phyloP scores from a whole-genome alignment of 2,329 filamentous ascomycete species.

The Daldinia sp. region DNA sequence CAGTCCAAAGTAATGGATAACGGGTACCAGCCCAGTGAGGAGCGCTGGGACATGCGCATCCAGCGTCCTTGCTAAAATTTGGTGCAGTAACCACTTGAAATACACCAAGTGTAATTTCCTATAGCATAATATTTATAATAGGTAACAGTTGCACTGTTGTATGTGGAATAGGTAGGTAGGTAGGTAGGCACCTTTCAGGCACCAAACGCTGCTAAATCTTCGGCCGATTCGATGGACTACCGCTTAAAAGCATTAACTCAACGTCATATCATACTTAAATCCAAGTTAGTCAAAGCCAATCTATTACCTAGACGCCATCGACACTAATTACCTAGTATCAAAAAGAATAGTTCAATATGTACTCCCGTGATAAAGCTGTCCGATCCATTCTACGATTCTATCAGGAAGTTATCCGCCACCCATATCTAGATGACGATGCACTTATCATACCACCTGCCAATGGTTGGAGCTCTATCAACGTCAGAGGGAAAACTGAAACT shows the following conservation, averaged over 20 bases:
- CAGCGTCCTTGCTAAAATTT: too few species aligned
- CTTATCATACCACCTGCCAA: conserved; percentile 9
- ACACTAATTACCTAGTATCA: neutral
- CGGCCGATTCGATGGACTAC: too few species aligned
- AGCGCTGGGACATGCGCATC: too few species aligned
- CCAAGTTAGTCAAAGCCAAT: neutral
- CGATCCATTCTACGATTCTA: conserved; percentile 12
- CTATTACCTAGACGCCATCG: neutral
- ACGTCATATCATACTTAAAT: neutral
- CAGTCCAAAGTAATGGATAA: too few species aligned
- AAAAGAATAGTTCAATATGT: conserved; percentile 6
- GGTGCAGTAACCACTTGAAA: too few species aligned
- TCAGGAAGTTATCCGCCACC: conserved; percentile 20
- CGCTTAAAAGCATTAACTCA: neutral
- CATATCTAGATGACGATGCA: conserved; percentile 15
- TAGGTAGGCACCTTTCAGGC: too few species aligned
- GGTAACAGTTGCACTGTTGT: too few species aligned
- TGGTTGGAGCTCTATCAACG: conserved; percentile 10
- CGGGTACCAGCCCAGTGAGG: too few species aligned
- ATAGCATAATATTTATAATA: too few species aligned
- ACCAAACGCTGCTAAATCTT: too few species aligned
- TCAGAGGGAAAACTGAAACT: conserved; percentile 17
- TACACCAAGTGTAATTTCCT: too few species aligned
- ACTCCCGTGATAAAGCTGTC: conserved; percentile 12
- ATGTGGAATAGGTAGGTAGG: too few species aligned